Base-by-base conservation (phyloP, 164 flowering plant species). In the Brasenia schreberi region DNA sequence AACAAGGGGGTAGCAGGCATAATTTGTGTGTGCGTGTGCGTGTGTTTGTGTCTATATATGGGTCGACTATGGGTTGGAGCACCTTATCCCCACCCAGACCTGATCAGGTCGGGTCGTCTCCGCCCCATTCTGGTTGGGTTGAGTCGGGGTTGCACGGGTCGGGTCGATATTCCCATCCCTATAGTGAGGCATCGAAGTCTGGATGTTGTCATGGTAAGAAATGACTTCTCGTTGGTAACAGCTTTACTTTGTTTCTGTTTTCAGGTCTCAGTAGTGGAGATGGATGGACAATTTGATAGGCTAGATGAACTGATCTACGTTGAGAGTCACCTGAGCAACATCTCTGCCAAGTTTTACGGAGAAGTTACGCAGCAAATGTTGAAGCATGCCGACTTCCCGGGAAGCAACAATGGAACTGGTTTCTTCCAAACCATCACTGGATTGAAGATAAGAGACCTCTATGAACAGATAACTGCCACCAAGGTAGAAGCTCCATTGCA, bases 261-360 rank as follows among this genome's bases (percentile, higher is more conserved):
- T 16, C 43, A 94, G 98, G 97, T 94, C 17, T 89, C 97, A 5
- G 83, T 94, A 42, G 59, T 91, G 83, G 97, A 94, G 77, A 94
- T 91, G 99, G 97, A 94, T 71, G 97, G 97, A 33, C 93, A 86
- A 65, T 91, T 94, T 64, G 99, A 94, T 80, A 89, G 92, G 80
- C 64, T 94, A 71, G 99, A 94, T 64, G 98, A 94, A 70, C 89
- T 94, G 9, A 89, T 94, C 14, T 94, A 94, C 45, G 90, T 91
- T 1, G 99, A 94, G 69, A 88, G 97, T 74, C 96, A 94, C 72
- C 72, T 94, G 62, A 87, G 92, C 86, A 91, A 88, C 84, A 70
- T 88, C 64, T 91, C 97, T 0, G 84, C 91, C 66, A 89, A 94
- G 74, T 89, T 87, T 79, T 94, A 90, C 52, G 98, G 98, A 5